Base-by-base conservation (phyloP, 176 grass and related monocot genomes). In the Puccinellia tenuiflora region DNA sequence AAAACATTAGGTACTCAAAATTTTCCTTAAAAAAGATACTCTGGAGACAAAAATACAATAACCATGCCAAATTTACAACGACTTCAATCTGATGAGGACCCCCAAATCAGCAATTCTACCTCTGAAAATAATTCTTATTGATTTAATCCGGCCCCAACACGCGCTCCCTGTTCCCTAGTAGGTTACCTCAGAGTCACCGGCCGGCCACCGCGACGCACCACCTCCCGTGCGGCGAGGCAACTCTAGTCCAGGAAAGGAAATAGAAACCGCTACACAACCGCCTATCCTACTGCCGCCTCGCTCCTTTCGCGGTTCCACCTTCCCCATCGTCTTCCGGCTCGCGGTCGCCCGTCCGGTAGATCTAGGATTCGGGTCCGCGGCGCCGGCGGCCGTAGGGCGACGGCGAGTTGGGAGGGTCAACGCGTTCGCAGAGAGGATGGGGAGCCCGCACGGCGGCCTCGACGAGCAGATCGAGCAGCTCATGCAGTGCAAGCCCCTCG, bases 391-490 rank as follows among this genome's bases (percentile, higher is more conserved):
- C 14, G 28, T 2, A 29, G 29, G 29, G 15, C 61, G 26, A 62
- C 59, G 25, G 13, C 59, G 59, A 62, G 59, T 12, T 5, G 26
- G 15, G 61, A 64, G 29, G 61, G 14, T 64, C 30, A 15, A 64
- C 61, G 61, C 61, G 29, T 33, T 29, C 61, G 61, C 18, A 29
- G 61, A 64, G 29, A 64, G 61, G 61, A 64, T 64, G 61, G 61
- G 61, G 61, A 34, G 16, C 61, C 16, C 26, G 25, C 15, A 64
- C 16, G 61, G 61, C 29, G 61, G 61, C 15, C 61, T 64, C 61
- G 61, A 64, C 61, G 61, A 64, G 61, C 28, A 64, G 61, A 64
- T 64, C 61, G 61, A 64, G 61, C 61, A 64, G 61, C 61, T 64
- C 61, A 31, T 64, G 16, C 30, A 34, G 61, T 64, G 61, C 61